phyloP scores from a whole-genome alignment of 441 rosid genomes.

The Erodium texanum region DNA sequence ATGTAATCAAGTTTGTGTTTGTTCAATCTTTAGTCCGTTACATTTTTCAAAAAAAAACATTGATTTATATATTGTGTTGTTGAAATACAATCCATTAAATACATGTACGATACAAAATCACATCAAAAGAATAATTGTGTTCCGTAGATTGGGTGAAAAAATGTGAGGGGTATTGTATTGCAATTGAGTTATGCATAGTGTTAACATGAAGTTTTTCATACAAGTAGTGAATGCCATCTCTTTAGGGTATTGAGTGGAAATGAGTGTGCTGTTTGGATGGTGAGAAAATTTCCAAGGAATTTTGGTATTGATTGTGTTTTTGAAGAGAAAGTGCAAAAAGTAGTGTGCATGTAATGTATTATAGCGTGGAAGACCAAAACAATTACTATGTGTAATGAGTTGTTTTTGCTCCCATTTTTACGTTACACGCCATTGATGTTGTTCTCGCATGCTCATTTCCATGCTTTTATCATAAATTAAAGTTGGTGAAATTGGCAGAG shows the following conservation, averaged over 20 bases:
- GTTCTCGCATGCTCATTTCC: background rate
- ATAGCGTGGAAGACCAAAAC: background rate
- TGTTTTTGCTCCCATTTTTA: background rate
- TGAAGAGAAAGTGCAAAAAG: background rate
- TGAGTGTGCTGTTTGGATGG: background rate
- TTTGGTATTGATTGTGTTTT: background rate
- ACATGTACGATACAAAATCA: too few relatives aligned
- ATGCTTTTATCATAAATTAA: background rate
- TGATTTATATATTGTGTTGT: too few relatives aligned
- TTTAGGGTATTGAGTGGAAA: background rate
- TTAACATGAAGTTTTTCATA: background rate
- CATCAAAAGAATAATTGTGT: too few relatives aligned
- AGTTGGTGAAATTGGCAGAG: background rate
- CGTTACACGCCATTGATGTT: background rate
- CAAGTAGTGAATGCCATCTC: too few relatives aligned
- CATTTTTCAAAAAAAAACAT: too few relatives aligned
- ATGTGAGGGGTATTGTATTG: too few relatives aligned
- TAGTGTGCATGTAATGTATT: background rate
- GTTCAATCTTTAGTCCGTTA: too few relatives aligned
- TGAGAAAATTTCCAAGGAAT: background rate
- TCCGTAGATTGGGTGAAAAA: too few relatives aligned
- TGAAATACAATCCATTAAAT: too few relatives aligned
- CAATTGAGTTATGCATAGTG: background rate
- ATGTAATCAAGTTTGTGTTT: too few relatives aligned
- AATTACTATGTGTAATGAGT: too few relatives aligned